Conservation (phyloP, 495 filamentous ascomycete species). For the Podospora fimiseda region DNA sequence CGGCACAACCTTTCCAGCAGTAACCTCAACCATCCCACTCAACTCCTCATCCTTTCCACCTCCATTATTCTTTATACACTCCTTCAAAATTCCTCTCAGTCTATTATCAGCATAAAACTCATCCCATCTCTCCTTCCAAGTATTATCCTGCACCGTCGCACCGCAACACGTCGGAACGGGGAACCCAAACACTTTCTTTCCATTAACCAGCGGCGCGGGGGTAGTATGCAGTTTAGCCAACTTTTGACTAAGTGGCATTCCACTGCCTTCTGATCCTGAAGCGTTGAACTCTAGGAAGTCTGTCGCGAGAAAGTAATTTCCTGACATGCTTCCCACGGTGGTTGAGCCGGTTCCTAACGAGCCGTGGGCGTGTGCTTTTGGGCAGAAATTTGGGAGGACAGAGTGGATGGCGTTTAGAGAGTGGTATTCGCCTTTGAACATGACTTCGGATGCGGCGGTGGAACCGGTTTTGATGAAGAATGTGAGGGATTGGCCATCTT, state of each 20-base stretch:
- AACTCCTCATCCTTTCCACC: constrained; percentile 55
- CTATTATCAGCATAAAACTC: constrained; percentile 76
- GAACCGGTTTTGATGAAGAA: constrained; percentile 80
- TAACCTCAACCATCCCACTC: constrained; percentile 55
- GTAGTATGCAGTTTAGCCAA: constrained; percentile 76
- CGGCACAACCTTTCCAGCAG: constrained; percentile 58
- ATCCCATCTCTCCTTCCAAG: constrained; percentile 62
- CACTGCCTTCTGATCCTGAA: constrained; percentile 28
- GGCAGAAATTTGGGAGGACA: constrained; percentile 67
- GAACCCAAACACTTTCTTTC: constrained; percentile 68
- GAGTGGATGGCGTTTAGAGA: constrained; percentile 75
- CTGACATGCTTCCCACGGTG: neutral
- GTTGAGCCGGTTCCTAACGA: constrained; percentile 32
- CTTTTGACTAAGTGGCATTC: constrained; percentile 60
- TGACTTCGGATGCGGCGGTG: constrained; percentile 57
- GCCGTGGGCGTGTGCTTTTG: constrained; percentile 65
- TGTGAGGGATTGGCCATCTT: constrained; percentile 46
- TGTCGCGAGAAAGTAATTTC: constrained; percentile 65
- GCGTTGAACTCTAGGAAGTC: constrained; percentile 67
- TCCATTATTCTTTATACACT: constrained; percentile 49
- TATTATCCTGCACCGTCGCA: constrained; percentile 72
- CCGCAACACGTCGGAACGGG: constrained; percentile 79
- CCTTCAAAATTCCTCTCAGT: constrained; percentile 54
- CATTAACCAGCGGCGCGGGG: constrained; percentile 58
- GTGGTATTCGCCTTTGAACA: constrained; percentile 79